Evolutionary conservation across 805 yeast genomes (phyloP).

Genomic region (Kluyveromyces dobzhanskii): DNA sequence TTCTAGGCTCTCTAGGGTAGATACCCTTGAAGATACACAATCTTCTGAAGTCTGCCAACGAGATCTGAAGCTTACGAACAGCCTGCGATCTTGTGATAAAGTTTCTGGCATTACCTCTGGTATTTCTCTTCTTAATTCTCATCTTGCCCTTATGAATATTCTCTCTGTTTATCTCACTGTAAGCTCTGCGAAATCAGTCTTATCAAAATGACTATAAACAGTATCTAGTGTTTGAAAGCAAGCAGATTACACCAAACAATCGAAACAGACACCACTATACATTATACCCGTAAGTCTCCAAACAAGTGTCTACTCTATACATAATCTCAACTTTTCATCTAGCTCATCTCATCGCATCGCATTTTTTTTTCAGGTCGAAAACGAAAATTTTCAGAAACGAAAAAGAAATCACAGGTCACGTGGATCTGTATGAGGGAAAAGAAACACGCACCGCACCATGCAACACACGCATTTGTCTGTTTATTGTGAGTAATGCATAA

Average conservation of each 20-base stretch:
- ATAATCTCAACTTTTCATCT: not conserved
- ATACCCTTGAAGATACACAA: conserved; percentile 97
- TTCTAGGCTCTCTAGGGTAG: conserved; percentile 93
- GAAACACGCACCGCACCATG: no score
- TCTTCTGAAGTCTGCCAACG: conserved; percentile 93
- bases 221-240: no score
- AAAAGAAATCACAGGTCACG: not conserved
- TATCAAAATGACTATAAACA: not conserved
- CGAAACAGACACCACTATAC: no score
- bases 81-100: conserved; percentile 94
- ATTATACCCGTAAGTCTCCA: no score
- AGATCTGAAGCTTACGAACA: conserved; percentile 79
- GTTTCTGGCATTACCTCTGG: conserved; percentile 83
- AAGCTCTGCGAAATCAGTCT: not conserved
- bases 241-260: no score
- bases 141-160: conserved; percentile 20
- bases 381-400: conserved; percentile 12
- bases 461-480: no score
- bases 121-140: conserved; percentile 74
- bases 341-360: conserved; percentile 17
- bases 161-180: not conserved
- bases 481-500: no score
- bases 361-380: conserved; percentile 16
- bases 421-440: no score
- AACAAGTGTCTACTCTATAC: not conserved